These are phyloP conservation scores for Eucalyptus cloeziana DNA, from an alignment of 345 rosid species.

Conservation along the genomic window DNA sequence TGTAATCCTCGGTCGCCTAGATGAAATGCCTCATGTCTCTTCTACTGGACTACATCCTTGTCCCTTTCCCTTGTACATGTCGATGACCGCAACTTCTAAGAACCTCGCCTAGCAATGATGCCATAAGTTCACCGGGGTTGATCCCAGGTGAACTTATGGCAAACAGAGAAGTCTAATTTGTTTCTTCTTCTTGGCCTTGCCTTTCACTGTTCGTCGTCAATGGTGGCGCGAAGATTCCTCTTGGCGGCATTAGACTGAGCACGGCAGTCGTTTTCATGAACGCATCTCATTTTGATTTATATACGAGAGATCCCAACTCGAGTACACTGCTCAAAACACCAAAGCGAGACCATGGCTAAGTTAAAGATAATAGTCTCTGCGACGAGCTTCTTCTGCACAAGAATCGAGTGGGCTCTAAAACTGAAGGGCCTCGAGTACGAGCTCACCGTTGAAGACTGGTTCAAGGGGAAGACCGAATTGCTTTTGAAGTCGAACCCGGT, in stretches of 20 bases:
- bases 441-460: background rate
- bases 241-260: background rate
- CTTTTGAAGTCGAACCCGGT: constrained; percentile 11
- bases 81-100: background rate
- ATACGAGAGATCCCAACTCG: background rate
- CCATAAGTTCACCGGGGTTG: background rate
- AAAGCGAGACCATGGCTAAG: background rate
- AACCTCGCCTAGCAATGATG: background rate
- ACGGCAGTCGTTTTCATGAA: background rate
- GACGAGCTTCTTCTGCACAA: background rate
- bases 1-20: background rate
- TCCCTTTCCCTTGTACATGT: background rate
- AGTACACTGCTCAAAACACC: background rate
- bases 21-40: background rate
- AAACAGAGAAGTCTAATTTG: background rate
- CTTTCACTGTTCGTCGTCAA: background rate
- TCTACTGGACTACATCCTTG: background rate
- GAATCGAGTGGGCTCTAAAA: constrained; percentile 16
- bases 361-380: constrained; percentile 3
- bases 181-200: background rate
- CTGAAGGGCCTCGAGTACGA: constrained; percentile 15
- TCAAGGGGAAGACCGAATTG: constrained; percentile 6
- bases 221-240: background rate
- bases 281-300: background rate
- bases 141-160: background rate